Evolutionary conservation across 2,329 filamentous ascomycete species (phyloP).

Genomic region (Arthrobotrys iridis): DNA sequence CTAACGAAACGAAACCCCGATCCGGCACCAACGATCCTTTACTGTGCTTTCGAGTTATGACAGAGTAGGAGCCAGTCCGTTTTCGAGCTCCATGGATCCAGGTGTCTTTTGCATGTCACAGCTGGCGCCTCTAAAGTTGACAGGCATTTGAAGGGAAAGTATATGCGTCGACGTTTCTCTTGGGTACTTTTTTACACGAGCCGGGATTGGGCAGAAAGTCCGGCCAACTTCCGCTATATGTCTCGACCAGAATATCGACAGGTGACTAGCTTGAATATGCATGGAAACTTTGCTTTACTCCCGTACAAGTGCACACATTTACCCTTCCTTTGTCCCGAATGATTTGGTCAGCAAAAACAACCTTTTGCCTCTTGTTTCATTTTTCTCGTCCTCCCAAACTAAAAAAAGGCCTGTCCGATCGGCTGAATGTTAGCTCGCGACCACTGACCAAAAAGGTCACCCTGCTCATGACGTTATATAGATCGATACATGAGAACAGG

Average conservation of each 20-base stretch:
- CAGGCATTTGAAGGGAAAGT: constrained; percentile 26
- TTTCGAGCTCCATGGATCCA: neutral
- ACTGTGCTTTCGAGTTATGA: constrained; percentile 14
- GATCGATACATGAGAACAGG: constrained; percentile 22
- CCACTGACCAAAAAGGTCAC: constrained; percentile 39
- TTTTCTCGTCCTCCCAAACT: constrained; percentile 9
- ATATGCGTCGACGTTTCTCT: constrained; percentile 21
- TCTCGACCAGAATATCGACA: constrained; percentile 38
- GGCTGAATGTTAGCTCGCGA: constrained; percentile 20
- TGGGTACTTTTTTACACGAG: constrained; percentile 12
- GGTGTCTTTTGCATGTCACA: neutral
- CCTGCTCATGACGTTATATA: constrained; percentile 53
- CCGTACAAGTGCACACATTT: neutral
- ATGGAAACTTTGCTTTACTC: constrained; percentile 5
- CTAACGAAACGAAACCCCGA: constrained; percentile 37
- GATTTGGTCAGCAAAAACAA: constrained; percentile 41
- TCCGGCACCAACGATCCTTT: constrained; percentile 12
- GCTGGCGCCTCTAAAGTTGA: neutral
- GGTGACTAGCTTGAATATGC: constrained; percentile 36
- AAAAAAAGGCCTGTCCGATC: constrained; percentile 11
- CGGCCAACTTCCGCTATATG: constrained; percentile 14
- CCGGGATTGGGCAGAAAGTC: constrained; percentile 28
- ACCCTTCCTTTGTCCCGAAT: constrained; percentile 17
- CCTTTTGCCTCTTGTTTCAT: constrained; percentile 4
- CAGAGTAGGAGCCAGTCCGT: neutral